Percentiles rank a stretch among this genome's conserved stretches.
Evolutionary conservation across 2,329 filamentous ascomycete species (phyloP).

Genomic region (Curvularia verruculosa): DNA sequence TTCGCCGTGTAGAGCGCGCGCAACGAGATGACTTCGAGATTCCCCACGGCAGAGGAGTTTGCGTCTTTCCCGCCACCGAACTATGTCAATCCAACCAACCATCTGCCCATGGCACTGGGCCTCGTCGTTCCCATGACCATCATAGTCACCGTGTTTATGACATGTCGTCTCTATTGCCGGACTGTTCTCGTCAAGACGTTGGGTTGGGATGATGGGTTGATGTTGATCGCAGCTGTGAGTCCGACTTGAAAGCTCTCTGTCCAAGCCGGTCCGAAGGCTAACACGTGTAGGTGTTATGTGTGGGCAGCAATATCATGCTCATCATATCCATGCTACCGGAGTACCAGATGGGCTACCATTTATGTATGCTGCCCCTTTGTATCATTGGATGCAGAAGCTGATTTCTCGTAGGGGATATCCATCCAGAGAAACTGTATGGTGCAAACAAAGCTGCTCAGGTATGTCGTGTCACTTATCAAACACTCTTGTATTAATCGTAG

Average conservation of each 20-base stretch:
- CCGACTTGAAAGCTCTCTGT: too few species aligned
- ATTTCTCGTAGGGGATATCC: conserved; percentile 28
- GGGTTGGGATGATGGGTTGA: conserved; percentile 40
- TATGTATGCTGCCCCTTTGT: conserved; percentile 23
- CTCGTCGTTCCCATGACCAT: conserved; percentile 32
- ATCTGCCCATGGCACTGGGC: conserved; percentile 30
- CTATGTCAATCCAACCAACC: conserved; percentile 36
- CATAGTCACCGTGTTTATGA: conserved; percentile 24
- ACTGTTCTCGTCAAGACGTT: conserved; percentile 32
- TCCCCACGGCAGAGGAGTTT: conserved; percentile 34
- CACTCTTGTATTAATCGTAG: conserved; percentile 1
- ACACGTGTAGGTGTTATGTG: conserved; percentile 19
- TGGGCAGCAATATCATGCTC: conserved; percentile 36
- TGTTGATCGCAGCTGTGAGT: conserved; percentile 35
- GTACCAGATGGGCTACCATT: conserved; percentile 39
- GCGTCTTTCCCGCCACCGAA: conserved; percentile 38
- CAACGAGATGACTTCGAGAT: conserved; percentile 31
- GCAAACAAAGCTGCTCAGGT: conserved; percentile 30
- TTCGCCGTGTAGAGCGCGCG: not conserved
- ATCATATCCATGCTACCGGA: conserved; percentile 32
- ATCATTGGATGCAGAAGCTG: not conserved
- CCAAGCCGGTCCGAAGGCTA: not conserved
- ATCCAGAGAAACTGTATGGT: conserved; percentile 18
- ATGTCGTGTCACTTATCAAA: not conserved
- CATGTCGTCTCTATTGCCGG: conserved; percentile 34